Conservation (phyloP, 2,329 filamentous ascomycete genomes). For the Trichoderma atrobrunneum region DNA sequence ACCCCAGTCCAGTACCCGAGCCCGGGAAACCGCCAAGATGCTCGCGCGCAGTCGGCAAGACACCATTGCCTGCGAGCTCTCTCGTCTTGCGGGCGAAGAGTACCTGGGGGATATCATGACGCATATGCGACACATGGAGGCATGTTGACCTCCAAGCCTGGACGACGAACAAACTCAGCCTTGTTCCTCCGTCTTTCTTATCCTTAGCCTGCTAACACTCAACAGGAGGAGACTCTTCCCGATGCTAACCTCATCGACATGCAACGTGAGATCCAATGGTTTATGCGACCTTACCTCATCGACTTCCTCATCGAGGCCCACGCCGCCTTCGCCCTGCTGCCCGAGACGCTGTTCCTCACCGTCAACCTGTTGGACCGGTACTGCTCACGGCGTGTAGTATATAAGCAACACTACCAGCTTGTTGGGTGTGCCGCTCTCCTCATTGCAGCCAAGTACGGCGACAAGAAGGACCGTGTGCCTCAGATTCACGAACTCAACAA, state of each 20-base stretch:
- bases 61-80: slow-evolving; percentile 84
- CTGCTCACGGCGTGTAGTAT: slow-evolving; percentile 95
- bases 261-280: slow-evolving; percentile 99
- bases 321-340: slow-evolving; percentile 87
- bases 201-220: slow-evolving; percentile 27
- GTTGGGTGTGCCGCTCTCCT: slow-evolving; percentile 94
- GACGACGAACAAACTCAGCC: background rate
- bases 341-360: slow-evolving; percentile 92
- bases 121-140: slow-evolving; percentile 96
- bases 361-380: slow-evolving; percentile 97
- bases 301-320: slow-evolving; percentile 98
- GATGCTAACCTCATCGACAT: slow-evolving; percentile 98
- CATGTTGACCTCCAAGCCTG: slow-evolving; percentile 33
- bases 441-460: slow-evolving; percentile 97
- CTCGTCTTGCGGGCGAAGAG: slow-evolving; percentile 78
- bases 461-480: slow-evolving; percentile 98
- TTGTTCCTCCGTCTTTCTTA: background rate
- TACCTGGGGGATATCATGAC: slow-evolving; percentile 92
- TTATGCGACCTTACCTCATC: slow-evolving; percentile 96
- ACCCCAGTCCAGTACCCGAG: slow-evolving; percentile 56
- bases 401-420: slow-evolving; percentile 98
- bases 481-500: slow-evolving; percentile 96
- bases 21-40: slow-evolving; percentile 73
- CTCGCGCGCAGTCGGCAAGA: slow-evolving; percentile 81
- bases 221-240: slow-evolving; percentile 75